Evolutionary conservation across 768 basidiomycete species (phyloP).

Genomic region (Suillus variegatus): DNA sequence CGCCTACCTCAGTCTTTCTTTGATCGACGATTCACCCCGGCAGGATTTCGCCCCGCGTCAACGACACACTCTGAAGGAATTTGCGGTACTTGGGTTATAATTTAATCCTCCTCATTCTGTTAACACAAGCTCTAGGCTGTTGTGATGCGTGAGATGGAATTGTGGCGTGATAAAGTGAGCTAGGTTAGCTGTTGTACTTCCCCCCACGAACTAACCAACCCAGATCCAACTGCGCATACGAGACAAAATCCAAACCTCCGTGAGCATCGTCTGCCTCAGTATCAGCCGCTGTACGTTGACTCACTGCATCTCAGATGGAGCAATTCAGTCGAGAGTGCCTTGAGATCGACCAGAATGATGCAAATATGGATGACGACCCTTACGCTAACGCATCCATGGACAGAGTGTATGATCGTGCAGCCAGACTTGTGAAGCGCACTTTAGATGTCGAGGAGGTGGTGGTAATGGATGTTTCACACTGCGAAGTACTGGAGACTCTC

Average conservation of each 20-base stretch:
- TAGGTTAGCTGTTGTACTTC: not conserved
- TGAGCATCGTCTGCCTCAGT: conserved; percentile 33
- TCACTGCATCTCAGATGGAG: conserved; percentile 67
- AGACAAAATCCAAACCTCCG: conserved; percentile 89
- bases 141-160: conserved; percentile 92
- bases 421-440: conserved; percentile 84
- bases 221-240: conserved; percentile 89
- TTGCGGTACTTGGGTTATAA: conserved; percentile 53
- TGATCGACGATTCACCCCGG: conserved; percentile 82
- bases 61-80: conserved; percentile 91
- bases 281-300: not conserved
- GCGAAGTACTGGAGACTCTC: conserved; percentile 80
- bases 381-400: conserved; percentile 63
- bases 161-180: conserved; percentile 89
- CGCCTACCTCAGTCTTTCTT: conserved; percentile 56
- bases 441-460: conserved; percentile 91
- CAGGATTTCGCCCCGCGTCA: conserved; percentile 87
- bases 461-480: conserved; percentile 91
- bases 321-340: conserved; percentile 93
- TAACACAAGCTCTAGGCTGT: conserved; percentile 52
- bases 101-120: conserved; percentile 9
- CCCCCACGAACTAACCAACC: not conserved
- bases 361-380: conserved; percentile 21
- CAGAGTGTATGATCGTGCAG: conserved; percentile 87
- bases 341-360: conserved; percentile 69